These are phyloP conservation scores for Fraxinus americana DNA, from an alignment of 257 asterid species.

Conservation along the genomic window DNA sequence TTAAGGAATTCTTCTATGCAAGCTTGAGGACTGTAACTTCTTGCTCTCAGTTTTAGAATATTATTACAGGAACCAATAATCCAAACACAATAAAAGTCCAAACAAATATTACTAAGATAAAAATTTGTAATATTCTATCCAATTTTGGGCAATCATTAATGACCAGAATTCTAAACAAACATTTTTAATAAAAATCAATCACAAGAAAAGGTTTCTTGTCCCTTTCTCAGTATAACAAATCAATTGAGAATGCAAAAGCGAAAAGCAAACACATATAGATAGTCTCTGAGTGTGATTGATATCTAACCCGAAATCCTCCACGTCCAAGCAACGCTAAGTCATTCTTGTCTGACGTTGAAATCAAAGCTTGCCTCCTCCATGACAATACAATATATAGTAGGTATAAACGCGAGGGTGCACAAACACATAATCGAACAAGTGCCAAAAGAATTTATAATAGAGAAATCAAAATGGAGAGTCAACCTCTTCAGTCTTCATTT, in stretches of 20 bases:
- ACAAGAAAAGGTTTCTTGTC: neutral
- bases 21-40: too few relatives aligned
- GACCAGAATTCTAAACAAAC: neutral
- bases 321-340: slow-evolving; percentile 75
- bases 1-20: too few relatives aligned
- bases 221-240: neutral
- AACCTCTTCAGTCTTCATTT: too few relatives aligned
- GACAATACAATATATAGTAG: slow-evolving; percentile 14
- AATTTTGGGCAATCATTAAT: neutral
- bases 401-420: neutral
- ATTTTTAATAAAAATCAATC: neutral
- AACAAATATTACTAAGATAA: neutral
- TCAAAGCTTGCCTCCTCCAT: slow-evolving; percentile 79
- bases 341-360: slow-evolving; percentile 85
- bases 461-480: too few relatives aligned
- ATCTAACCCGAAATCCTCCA: slow-evolving; percentile 81
- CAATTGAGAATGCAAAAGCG: neutral
- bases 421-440: neutral
- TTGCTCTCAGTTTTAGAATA: slow-evolving; percentile 1
- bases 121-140: neutral
- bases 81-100: neutral
- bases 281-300: neutral
- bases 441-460: neutral
- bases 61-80: neutral
- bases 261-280: neutral